Conservation (phyloP, 2,329 filamentous ascomycete genomes). For the Fusarium chaquense region DNA sequence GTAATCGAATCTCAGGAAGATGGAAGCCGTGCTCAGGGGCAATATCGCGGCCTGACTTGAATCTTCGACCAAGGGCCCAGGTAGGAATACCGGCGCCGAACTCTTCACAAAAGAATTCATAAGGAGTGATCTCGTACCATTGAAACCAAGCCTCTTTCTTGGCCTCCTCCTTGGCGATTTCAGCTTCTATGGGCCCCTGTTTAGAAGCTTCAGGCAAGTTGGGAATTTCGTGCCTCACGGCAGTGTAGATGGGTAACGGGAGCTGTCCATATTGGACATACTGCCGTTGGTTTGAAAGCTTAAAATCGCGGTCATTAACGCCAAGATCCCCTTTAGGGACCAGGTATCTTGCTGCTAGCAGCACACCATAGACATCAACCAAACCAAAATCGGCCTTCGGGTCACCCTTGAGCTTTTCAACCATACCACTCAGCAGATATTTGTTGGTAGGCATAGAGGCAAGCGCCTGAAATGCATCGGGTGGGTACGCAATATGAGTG, state of each 20-base stretch:
- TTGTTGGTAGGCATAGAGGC: conserved; percentile 95
- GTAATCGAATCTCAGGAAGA: conserved; percentile 85
- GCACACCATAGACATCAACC: conserved; percentile 90
- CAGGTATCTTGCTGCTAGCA: conserved; percentile 85
- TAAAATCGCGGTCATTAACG: conserved; percentile 83
- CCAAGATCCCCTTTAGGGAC: conserved; percentile 82
- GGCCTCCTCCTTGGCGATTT: conserved; percentile 56
- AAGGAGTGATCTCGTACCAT: conserved; percentile 96
- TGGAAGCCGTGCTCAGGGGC: conserved; percentile 72
- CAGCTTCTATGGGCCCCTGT: conserved; percentile 46
- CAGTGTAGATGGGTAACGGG: conserved; percentile 94
- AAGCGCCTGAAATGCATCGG: conserved; percentile 81
- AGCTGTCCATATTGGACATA: conserved; percentile 82
- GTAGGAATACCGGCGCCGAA: conserved; percentile 92
- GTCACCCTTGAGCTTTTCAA: conserved; percentile 90
- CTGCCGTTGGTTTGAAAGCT: conserved; percentile 86
- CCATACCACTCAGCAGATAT: conserved; percentile 84
- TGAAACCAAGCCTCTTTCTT: conserved; percentile 90
- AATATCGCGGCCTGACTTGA: conserved; percentile 71
- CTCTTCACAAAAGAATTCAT: conserved; percentile 96
- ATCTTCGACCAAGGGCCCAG: conserved; percentile 89
- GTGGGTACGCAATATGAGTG: conserved; percentile 93
- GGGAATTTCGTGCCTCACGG: conserved; percentile 95
- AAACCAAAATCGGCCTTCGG: conserved; percentile 80
- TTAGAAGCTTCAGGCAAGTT: conserved; percentile 59